Conservation (phyloP, 495 filamentous ascomycete genomes). For the Penicillium argentinense region DNA sequence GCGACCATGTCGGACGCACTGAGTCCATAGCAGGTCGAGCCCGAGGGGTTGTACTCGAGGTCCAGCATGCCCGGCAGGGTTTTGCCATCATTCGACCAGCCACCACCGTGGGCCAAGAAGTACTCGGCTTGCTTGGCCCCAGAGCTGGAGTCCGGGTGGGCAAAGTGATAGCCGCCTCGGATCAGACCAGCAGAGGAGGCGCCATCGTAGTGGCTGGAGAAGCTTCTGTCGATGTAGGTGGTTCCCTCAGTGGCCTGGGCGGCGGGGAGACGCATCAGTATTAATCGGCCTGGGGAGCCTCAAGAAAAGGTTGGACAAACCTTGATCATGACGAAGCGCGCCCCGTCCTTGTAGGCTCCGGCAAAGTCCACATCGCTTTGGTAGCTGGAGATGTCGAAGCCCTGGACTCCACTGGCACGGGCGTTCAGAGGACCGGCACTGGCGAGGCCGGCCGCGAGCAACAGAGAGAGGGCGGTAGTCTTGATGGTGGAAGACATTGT, state of each 20-base stretch:
- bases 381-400: slow-evolving; percentile 66
- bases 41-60: slow-evolving; percentile 53
- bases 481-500: slow-evolving; percentile 13
- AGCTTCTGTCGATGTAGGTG: slow-evolving; percentile 50
- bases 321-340: slow-evolving; percentile 72
- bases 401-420: slow-evolving; percentile 50
- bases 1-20: slow-evolving; percentile 51
- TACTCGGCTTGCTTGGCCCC: slow-evolving; percentile 56
- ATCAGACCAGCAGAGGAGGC: slow-evolving; percentile 57
- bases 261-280: no score
- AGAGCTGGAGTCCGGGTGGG: slow-evolving; percentile 49
- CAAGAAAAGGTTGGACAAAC: slow-evolving; percentile 29
- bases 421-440: slow-evolving; percentile 27
- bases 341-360: slow-evolving; percentile 53
- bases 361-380: slow-evolving; percentile 58
- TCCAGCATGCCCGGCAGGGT: slow-evolving; percentile 70
- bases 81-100: slow-evolving; percentile 60
- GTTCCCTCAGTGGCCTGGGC: slow-evolving; percentile 60
- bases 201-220: slow-evolving; percentile 54
- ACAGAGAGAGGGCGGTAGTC: slow-evolving; percentile 6
- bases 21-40: slow-evolving; percentile 54
- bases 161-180: slow-evolving; percentile 66
- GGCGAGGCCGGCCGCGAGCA: slow-evolving; percentile 16
- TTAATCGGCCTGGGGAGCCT: neutral
- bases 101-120: slow-evolving; percentile 62